A percentile compares a stretch with the other conserved stretches of the same genome.
Conservation (phyloP, 2,329 filamentous ascomycete genomes). For the Juglanconis sp. region DNA sequence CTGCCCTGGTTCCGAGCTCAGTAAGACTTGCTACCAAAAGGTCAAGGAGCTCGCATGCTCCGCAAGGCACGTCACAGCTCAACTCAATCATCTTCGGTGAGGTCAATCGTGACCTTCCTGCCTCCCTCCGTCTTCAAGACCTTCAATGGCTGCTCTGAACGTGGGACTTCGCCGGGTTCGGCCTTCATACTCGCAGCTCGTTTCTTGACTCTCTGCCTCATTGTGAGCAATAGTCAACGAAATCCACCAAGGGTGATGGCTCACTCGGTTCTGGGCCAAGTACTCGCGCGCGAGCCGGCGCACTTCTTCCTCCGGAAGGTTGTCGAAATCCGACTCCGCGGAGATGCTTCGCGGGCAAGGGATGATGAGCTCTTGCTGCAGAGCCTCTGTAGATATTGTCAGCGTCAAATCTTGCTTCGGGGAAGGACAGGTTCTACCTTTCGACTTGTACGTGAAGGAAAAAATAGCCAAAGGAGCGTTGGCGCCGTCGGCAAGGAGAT, state of each 20-base stretch:
- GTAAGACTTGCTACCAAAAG: no score
- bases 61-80: not conserved
- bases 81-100: conserved; percentile 13
- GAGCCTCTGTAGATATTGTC: conserved; percentile 23
- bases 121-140: conserved; percentile 5
- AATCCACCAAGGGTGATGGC: not conserved
- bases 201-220: conserved; percentile 16
- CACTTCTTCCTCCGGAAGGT: conserved; percentile 18
- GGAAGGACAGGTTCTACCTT: conserved; percentile 12
- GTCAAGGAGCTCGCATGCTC: no score
- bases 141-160: conserved; percentile 8
- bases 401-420: not conserved
- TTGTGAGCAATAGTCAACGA: not conserved
- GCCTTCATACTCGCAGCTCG: conserved; percentile 24
- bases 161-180: conserved; percentile 22
- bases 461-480: conserved; percentile 25
- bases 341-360: conserved; percentile 22
- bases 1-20: no score
- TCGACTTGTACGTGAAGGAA: conserved; percentile 32
- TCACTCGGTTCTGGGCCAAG: conserved; percentile 26
- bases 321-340: conserved; percentile 4
- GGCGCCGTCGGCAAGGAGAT: no score
- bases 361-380: conserved; percentile 30
- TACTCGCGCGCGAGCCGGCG: conserved; percentile 29
- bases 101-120: conserved; percentile 13